These are phyloP conservation scores for Astrothelium subdiscretum DNA, from an alignment of 495 filamentous ascomycete genomes.

Conservation along the genomic window DNA sequence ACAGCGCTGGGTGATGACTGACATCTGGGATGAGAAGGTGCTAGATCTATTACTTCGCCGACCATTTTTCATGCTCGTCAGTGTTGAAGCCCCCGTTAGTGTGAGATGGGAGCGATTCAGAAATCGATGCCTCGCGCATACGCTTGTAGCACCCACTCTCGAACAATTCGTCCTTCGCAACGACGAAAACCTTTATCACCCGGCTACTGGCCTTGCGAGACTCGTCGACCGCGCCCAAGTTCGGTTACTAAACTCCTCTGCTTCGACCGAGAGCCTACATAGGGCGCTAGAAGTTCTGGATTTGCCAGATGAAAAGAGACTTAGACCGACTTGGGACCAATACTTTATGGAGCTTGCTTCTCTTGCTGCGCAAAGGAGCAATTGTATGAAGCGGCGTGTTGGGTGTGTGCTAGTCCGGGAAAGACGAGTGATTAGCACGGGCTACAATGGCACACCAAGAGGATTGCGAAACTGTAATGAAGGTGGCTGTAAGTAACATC, in stretches of 20 bases:
- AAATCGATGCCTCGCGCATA: constrained; percentile 34
- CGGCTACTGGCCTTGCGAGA: constrained; percentile 49
- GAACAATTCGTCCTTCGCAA: constrained; percentile 68
- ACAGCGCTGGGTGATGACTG: constrained; percentile 69
- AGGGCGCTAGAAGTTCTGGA: constrained; percentile 55
- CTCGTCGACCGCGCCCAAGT: constrained; percentile 71
- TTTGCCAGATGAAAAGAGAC: constrained; percentile 62
- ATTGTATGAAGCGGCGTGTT: constrained; percentile 96
- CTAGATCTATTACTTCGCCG: constrained; percentile 63
- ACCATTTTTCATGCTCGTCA: constrained; percentile 87
- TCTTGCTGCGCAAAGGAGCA: constrained; percentile 79
- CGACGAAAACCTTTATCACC: constrained; percentile 66
- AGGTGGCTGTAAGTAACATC: constrained; percentile 61
- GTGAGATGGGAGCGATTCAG: constrained; percentile 68
- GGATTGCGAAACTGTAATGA: constrained; percentile 81
- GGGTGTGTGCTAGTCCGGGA: constrained; percentile 90
- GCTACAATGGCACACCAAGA: constrained; percentile 94
- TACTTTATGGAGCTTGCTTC: constrained; percentile 97
- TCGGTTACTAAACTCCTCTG: constrained; percentile 72
- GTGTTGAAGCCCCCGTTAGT: constrained; percentile 77
- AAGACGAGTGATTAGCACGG: constrained; percentile 80
- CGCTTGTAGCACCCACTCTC: constrained; percentile 43
- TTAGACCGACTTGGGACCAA: constrained; percentile 90
- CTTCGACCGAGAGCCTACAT: constrained; percentile 56
- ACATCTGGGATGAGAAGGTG: constrained; percentile 55